Conservation (phyloP, 371 early-diverging fungal species). For the Catenaria anguillulae region DNA sequence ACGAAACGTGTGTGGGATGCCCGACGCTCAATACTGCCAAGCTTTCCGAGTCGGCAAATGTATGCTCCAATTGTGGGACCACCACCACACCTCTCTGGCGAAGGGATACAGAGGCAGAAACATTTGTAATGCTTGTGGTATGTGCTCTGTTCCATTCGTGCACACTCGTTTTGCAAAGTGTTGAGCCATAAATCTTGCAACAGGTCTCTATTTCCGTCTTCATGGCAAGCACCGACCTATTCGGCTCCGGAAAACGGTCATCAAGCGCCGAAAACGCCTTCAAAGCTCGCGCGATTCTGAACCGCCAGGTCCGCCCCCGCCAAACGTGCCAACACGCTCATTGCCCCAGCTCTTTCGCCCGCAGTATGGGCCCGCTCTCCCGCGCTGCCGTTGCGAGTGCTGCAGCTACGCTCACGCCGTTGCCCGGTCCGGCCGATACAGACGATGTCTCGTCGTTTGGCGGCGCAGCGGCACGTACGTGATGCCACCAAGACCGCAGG, state of each 20-base stretch:
- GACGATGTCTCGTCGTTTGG: not conserved
- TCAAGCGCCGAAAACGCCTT: slow-evolving; percentile 64
- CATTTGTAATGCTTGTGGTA: slow-evolving; percentile 77
- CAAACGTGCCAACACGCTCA: slow-evolving; percentile 14
- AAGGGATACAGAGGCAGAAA: slow-evolving; percentile 56
- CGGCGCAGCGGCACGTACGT: not conserved
- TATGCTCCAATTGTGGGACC: slow-evolving; percentile 67
- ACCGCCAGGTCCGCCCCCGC: not conserved
- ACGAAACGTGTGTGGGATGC: too few species aligned
- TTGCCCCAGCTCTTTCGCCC: too few species aligned
- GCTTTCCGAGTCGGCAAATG: slow-evolving; percentile 10
- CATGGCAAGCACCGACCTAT: slow-evolving; percentile 60
- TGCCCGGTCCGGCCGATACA: not conserved
- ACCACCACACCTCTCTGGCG: slow-evolving; percentile 83
- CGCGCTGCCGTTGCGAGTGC: not conserved
- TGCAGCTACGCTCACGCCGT: not conserved
- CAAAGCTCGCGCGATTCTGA: not conserved
- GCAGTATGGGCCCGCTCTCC: not conserved
- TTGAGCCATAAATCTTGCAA: too few species aligned
- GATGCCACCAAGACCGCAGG: slow-evolving; percentile 9
- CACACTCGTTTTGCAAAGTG: too few species aligned
- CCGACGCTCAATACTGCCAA: not conserved
- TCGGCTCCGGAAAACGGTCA: slow-evolving; percentile 63
- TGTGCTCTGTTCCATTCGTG: too few species aligned
- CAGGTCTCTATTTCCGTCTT: slow-evolving; percentile 69